Conservation (phyloP, 345 rosid genomes). For the Mercurialis annua region DNA sequence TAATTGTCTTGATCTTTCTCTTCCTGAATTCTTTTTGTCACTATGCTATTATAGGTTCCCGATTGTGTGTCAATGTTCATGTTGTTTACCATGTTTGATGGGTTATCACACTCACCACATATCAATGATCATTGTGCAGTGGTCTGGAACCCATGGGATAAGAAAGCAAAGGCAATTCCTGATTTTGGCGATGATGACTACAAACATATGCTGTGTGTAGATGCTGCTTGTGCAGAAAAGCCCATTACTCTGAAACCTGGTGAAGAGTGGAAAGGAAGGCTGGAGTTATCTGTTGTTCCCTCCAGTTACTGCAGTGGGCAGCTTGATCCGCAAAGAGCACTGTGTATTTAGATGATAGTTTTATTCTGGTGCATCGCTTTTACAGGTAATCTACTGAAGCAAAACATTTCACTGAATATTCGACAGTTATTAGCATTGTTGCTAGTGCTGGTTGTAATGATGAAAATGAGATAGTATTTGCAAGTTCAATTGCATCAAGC, state of each 20-base stretch:
- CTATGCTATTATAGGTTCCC: neutral
- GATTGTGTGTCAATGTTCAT: neutral
- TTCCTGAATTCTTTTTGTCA: neutral
- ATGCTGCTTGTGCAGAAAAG: slow-evolving; percentile 80
- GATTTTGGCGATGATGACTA: slow-evolving; percentile 64
- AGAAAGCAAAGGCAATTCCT: slow-evolving; percentile 73
- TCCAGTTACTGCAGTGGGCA: slow-evolving; percentile 32
- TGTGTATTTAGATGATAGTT: slow-evolving; percentile 8
- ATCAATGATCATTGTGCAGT: slow-evolving; percentile 43
- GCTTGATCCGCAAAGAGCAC: slow-evolving; percentile 17
- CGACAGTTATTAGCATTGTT: neutral
- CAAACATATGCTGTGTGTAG: slow-evolving; percentile 80
- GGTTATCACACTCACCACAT: neutral
- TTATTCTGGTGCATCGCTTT: slow-evolving; percentile 14
- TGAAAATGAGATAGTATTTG: neutral
- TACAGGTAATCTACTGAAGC: slow-evolving; percentile 24
- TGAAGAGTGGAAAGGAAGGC: slow-evolving; percentile 30
- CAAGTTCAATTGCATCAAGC: neutral
- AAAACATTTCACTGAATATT: neutral
- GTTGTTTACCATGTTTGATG: neutral
- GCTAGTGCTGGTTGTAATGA: neutral
- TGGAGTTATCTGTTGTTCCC: slow-evolving; percentile 26
- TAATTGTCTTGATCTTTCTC: neutral
- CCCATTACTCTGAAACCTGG: slow-evolving; percentile 86
- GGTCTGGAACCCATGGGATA: slow-evolving; percentile 99